Evolutionary conservation across 768 basidiomycete species (phyloP).

Genomic region (Termitomyces sp.): DNA sequence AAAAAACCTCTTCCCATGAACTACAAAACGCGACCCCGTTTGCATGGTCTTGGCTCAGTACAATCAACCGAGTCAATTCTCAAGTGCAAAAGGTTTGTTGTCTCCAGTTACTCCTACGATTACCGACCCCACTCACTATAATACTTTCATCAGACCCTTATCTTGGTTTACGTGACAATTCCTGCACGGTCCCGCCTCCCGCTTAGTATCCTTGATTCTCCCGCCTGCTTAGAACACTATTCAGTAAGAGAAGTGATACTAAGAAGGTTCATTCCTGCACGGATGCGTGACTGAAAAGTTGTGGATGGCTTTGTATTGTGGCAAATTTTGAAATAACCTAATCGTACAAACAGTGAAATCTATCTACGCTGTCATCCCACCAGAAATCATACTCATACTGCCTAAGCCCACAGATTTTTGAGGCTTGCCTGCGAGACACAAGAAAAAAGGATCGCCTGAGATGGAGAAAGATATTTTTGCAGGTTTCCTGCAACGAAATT

Average conservation of each 20-base stretch:
- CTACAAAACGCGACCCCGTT: conserved; percentile 68
- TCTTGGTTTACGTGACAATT: conserved; percentile 89
- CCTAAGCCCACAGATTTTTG: background rate
- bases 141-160: conserved; percentile 58
- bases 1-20: conserved; percentile 52
- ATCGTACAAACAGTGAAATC: conserved; percentile 5
- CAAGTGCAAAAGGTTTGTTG: conserved; percentile 87
- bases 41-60: conserved; percentile 95
- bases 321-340: background rate
- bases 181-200: conserved; percentile 63
- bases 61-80: conserved; percentile 92
- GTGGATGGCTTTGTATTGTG: conserved; percentile 3
- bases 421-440: conserved; percentile 5
- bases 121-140: background rate
- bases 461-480: conserved; percentile 3
- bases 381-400: background rate
- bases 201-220: conserved; percentile 49
- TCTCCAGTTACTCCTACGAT: background rate
- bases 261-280: conserved; percentile 82
- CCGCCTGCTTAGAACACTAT: conserved; percentile 71
- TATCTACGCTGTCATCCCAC: conserved; percentile 3
- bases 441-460: background rate
- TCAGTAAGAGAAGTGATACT: conserved; percentile 81
- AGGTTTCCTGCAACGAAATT: conserved; percentile 11
- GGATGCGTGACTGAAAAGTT: conserved; percentile 74